These are phyloP conservation scores for Astrephomene gubernaculifera DNA, from an alignment of 139 green algal species.

Conservation along the genomic window DNA sequence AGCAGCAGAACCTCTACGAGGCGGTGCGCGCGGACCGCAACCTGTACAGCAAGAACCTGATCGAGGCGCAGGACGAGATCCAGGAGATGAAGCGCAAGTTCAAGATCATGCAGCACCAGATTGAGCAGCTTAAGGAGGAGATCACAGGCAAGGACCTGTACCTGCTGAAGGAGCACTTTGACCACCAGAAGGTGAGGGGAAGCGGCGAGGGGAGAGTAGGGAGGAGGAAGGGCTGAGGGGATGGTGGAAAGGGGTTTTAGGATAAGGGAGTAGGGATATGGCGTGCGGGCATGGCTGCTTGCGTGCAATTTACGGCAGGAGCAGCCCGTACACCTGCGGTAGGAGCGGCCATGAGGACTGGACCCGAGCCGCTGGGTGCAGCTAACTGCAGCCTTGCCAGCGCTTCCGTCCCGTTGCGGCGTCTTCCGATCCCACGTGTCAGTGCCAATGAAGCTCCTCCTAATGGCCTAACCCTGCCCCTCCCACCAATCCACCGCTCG, in stretches of 20 bases:
- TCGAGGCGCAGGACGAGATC: conserved; percentile 92
- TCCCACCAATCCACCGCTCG: too few relatives aligned
- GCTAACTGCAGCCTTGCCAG: too few relatives aligned
- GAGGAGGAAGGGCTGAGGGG: background rate
- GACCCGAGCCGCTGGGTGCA: too few relatives aligned
- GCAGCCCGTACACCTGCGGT: too few relatives aligned
- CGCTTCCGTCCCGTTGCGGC: too few relatives aligned
- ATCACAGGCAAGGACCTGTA: conserved; percentile 86
- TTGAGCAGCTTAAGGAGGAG: conserved; percentile 93
- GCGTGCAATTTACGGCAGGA: too few relatives aligned
- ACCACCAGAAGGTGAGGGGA: conserved; percentile 84
- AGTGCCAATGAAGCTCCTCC: too few relatives aligned
- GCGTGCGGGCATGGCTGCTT: too few relatives aligned
- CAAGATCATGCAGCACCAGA: conserved; percentile 91
- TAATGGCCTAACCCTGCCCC: too few relatives aligned
- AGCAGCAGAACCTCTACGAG: conserved; percentile 89
- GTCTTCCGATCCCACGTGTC: too few relatives aligned
- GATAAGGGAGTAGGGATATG: too few relatives aligned
- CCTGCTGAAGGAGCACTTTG: conserved; percentile 92
- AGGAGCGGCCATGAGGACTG: too few relatives aligned
- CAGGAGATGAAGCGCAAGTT: conserved; percentile 94
- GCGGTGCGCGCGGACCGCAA: conserved; percentile 87
- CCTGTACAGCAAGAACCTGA: conserved; percentile 91
- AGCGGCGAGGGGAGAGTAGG: background rate
- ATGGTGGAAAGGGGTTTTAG: background rate